Conservation (phyloP, 2,329 filamentous ascomycete genomes). For the Stagonosporopsis tanaceti region DNA sequence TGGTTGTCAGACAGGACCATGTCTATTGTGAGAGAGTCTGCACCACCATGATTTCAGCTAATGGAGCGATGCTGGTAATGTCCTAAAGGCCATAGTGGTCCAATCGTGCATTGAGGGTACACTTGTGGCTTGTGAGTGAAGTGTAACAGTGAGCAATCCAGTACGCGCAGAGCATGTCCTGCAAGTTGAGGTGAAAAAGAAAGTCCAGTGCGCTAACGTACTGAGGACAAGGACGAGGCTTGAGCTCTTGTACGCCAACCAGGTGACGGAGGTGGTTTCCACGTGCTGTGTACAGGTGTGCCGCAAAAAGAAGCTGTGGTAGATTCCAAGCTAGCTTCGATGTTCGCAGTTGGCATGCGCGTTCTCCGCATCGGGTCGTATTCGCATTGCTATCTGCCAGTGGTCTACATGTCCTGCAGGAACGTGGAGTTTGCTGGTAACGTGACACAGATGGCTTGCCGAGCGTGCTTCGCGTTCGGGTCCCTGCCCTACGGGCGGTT, state of each 20-base stretch:
- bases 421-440: conserved; percentile 1
- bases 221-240: background rate
- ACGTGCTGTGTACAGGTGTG: conserved; percentile 1
- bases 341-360: background rate
- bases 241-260: background rate
- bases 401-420: conserved; percentile 1
- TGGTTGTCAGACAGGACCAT: background rate
- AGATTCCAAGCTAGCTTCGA: background rate
- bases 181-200: conserved; percentile 3
- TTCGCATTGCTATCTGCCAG: background rate
- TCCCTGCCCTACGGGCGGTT: background rate
- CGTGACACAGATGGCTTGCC: conserved; percentile 1
- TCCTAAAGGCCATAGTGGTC: background rate
- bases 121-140: background rate
- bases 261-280: conserved; percentile 3
- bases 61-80: background rate
- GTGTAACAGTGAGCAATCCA: background rate
- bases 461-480: conserved; percentile 7
- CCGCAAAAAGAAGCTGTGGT: background rate
- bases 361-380: background rate
- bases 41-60: background rate
- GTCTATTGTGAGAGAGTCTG: background rate
- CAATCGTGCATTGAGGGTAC: background rate
- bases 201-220: background rate
- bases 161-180: background rate